phyloP scores from a whole-genome alignment of 1,284 basidiomycete genomes.

The Papiliotrema flavescens region DNA sequence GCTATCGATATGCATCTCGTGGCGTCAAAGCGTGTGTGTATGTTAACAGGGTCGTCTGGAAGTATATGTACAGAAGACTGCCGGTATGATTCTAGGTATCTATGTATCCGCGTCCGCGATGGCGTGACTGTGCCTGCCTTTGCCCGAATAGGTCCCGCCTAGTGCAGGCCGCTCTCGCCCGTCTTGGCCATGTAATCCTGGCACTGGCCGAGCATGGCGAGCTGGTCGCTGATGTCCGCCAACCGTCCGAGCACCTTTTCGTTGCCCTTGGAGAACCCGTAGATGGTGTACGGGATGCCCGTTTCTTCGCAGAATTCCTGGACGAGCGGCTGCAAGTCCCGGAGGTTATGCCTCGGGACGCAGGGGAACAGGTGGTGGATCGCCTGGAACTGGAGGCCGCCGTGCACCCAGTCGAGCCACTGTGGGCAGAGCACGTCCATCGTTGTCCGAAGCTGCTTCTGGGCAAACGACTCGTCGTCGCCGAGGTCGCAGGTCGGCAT shows the following conservation, averaged over 20 bases:
- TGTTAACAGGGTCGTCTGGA: too few species aligned
- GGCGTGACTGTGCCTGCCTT: too few species aligned
- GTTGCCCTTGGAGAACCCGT: slow-evolving; percentile 40
- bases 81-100: too few species aligned
- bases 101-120: too few species aligned
- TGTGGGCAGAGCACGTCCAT: slow-evolving; percentile 46
- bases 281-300: slow-evolving; percentile 38
- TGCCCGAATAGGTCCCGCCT: too few species aligned
- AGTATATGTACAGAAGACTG: too few species aligned
- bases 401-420: slow-evolving; percentile 46
- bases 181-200: slow-evolving; percentile 17
- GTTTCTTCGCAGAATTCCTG: slow-evolving; percentile 30
- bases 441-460: slow-evolving; percentile 45
- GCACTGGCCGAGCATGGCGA: slow-evolving; percentile 28
- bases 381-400: slow-evolving; percentile 48
- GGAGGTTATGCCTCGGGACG: slow-evolving; percentile 44
- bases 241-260: slow-evolving; percentile 35
- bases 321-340: slow-evolving; percentile 35
- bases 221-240: slow-evolving; percentile 38
- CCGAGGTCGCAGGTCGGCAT: slow-evolving; percentile 43
- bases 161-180: slow-evolving; percentile 9
- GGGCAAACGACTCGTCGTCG: slow-evolving; percentile 41
- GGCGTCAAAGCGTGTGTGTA: too few species aligned
- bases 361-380: slow-evolving; percentile 47
- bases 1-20: too few species aligned